Evolutionary conservation across 1,284 basidiomycete genomes (phyloP).

Genomic region (Sphagnurus paluster): DNA sequence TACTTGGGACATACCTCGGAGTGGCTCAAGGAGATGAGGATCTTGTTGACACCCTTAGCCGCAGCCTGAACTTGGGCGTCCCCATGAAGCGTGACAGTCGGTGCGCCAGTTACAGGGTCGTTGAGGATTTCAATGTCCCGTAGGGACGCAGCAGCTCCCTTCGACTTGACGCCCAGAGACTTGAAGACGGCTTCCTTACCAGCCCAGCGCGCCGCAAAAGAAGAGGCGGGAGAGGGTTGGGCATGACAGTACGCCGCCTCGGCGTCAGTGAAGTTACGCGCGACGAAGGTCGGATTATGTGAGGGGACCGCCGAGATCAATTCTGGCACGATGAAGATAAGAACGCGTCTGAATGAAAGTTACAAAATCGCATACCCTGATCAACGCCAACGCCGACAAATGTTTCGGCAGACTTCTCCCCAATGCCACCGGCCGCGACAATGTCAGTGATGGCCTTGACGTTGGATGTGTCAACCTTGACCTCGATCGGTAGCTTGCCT

Average conservation of each 20-base stretch:
- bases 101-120: conserved; percentile 60
- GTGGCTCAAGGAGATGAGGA: conserved; percentile 90
- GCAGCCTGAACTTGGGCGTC: conserved; percentile 78
- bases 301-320: conserved; percentile 92
- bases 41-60: conserved; percentile 71
- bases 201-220: conserved; percentile 95
- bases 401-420: conserved; percentile 37
- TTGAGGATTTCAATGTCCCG: conserved; percentile 96
- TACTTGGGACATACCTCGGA: conserved; percentile 80
- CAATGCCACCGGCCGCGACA: conserved; percentile 42
- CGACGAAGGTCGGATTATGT: conserved; percentile 85
- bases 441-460: conserved; percentile 61
- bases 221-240: conserved; percentile 88
- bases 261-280: conserved; percentile 90
- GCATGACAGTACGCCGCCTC: conserved; percentile 86
- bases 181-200: conserved; percentile 99
- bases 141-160: conserved; percentile 91
- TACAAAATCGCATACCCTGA: conserved; percentile 56
- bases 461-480: conserved; percentile 65
- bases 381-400: conserved; percentile 80
- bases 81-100: conserved; percentile 79
- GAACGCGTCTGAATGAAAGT: not conserved
- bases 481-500: conserved; percentile 56
- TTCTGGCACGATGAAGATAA: conserved; percentile 51
- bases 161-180: conserved; percentile 87